Evolutionary conservation across 2,329 filamentous ascomycete genomes (phyloP), one percentile per base, ranked within the genome.

Genomic region (Alternaria solani): DNA sequence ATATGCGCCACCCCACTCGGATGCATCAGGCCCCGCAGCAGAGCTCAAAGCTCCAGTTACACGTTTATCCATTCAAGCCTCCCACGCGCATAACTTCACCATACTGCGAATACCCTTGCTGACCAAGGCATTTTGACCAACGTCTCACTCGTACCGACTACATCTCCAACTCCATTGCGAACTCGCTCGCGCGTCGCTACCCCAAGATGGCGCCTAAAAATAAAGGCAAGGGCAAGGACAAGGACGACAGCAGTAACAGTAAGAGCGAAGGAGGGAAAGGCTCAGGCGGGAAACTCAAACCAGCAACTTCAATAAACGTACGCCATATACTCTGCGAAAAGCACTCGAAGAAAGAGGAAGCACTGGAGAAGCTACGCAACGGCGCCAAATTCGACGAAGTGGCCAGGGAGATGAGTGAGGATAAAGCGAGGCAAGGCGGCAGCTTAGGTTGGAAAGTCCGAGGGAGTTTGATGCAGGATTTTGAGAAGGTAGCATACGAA

Each of bases 321-420:
- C 86, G 91, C 41, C 91, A 93, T 77, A 92, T 93, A 60, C 78
- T 91, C 81, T 93, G 91, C 70, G 89, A 89, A 75, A 94, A 94
- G 74, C 88, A 92, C 74, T 80, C 82, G n/a, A 92, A 89, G 77
- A 93, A 92, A 74, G 90, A 93, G 73, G 89, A 92, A 74, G 91
- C 91, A 0, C 76, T 93, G 16, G 85, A 85, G 57, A 90, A 92
- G 79, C 78, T 94, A 52, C 84, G 84, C 39, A 86, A 83, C 4
- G 89, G 90, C 1, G 83, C 83, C 51, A 91, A 90, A 69, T 94
- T 93, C 71, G 90, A 93, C 68, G 88, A 91, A 48, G 90, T 93
- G 6, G 91, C 91, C 9, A 81, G 86, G 54, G 86, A 89, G 66
- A 91, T 87, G 72, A 91, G 89, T 0, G 91, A 93, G 78, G 91